Evolutionary conservation across 1,139 yeast genomes (phyloP), one percentile per base, ranked within the genome.

Genomic region (Insectozyma bohioensis): DNA sequence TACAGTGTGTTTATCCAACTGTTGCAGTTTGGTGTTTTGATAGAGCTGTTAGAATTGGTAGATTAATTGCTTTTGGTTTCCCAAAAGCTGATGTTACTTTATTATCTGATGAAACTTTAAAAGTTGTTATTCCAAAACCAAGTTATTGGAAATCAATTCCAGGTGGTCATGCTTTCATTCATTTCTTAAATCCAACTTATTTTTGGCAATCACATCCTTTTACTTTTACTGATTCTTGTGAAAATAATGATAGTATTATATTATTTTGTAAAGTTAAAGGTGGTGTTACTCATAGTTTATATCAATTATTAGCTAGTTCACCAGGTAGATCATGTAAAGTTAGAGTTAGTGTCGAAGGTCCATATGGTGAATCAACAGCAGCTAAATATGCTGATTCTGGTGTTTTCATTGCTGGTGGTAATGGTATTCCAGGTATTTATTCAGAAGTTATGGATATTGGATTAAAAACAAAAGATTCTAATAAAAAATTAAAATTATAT

Each of bases 91-190:
- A 49, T 9, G 56, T 70, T 9, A 41, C 48, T 12, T 48, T 72
- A 23, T 42, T 62, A 24, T 51, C 60, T 2, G 61, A 58, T 28
- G 73, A 68, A 40, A 64, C 72, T 3, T 54, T 72, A 20, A 62
- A 63, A 43, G 61, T 72, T 3, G 46, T 52, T 3, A 56, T 71
- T 4, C 70, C 73, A 2, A 66, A 56, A 29, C 72, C 75, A 12
- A 47, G 42, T 2, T 50, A 56, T 39, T 72, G 75, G 75, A 48
- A 53, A 12, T 47, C 68, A 1, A 47, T 56, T 27, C 73, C 77
- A 7, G 80, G 79, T 25, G 72, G 76, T 1, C 77, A 73, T 48
- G 78, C 75, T 0, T 75, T 67, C 36, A 55, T 75, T 24, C 65
- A 71, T 41, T 73, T 75, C 47, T 35, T 70, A 22, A 52, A 54